Conservation (phyloP, 805 yeast genomes). For the Candida parachauliodes region DNA sequence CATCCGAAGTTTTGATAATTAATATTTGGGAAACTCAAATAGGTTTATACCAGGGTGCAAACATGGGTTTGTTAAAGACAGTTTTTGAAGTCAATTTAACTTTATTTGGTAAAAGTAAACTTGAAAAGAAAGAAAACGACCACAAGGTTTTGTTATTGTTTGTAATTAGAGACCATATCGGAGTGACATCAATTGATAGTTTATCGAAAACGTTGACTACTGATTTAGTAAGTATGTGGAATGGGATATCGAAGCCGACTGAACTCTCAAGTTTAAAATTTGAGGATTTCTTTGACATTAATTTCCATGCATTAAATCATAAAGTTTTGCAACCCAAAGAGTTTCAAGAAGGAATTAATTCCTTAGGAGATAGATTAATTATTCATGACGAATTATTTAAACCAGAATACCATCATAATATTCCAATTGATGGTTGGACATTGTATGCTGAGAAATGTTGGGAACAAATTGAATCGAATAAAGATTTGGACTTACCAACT, state of each 20-base stretch:
- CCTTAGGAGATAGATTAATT: slow-evolving; percentile 62
- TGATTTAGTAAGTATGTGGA: slow-evolving; percentile 81
- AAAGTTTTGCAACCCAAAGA: slow-evolving; percentile 75
- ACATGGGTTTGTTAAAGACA: slow-evolving; percentile 91
- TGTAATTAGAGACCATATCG: slow-evolving; percentile 90
- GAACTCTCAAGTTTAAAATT: slow-evolving; percentile 53
- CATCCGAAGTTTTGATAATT: slow-evolving; percentile 84
- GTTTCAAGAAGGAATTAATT: slow-evolving; percentile 57
- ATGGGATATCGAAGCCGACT: slow-evolving; percentile 66
- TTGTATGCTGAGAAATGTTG: slow-evolving; percentile 87
- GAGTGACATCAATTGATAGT: slow-evolving; percentile 75
- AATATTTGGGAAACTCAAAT: slow-evolving; percentile 98
- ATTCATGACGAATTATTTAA: slow-evolving; percentile 49
- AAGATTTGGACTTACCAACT: slow-evolving; percentile 93
- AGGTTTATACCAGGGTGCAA: slow-evolving; percentile 96
- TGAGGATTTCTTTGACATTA: slow-evolving; percentile 78
- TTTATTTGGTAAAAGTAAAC: slow-evolving; percentile 62
- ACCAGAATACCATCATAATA: slow-evolving; percentile 70
- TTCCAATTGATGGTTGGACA: slow-evolving; percentile 97
- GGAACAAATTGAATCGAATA: slow-evolving; percentile 90
- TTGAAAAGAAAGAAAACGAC: slow-evolving; percentile 22
- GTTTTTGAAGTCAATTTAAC: slow-evolving; percentile 94
- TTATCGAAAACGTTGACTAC: slow-evolving; percentile 63
- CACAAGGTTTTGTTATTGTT: slow-evolving; percentile 72
- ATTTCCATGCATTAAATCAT: slow-evolving; percentile 80